Base-by-base conservation (phyloP, 352 stramenopile species). In the Hyaloperonospora brassicae region DNA sequence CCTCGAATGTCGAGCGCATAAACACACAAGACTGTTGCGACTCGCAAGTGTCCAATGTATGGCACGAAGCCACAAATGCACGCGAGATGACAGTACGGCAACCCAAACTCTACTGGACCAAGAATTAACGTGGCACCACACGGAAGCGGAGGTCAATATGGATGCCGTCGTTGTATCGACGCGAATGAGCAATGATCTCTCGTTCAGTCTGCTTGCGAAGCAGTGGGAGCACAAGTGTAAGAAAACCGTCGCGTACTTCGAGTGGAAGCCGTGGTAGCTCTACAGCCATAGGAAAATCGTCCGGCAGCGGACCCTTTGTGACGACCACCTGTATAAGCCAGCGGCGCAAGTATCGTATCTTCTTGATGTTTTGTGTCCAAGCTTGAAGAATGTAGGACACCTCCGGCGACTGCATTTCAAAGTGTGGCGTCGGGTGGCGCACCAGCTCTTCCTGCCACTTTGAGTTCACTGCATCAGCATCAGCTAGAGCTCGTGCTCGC, bases 221-320 rank as follows among this genome's bases (percentile, higher is more conserved):
- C 47, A 92, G 62, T n/a, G 79, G 81, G n/a, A 92, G 75, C 1
- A 89, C 73, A 11, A 92, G 69, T 30, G 72, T 84, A 11, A 89
- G 55, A 50, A 92, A 89, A 0, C 79, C 81, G 45, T 89, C 81
- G n/a, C 76, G 70, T 47, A 92, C 76, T 50, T 92, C 79, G 2
- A 73, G 76, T 5, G 55, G 49, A 43, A 92, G 64, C 12, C 77
- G 70, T 51, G 79, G 79, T 22, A 92, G 64, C 49, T 89, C 81
- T 22, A 92, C 72, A 13, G 71, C 75, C 48, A 79, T 62, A 3
- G 79, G 79, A 30, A 89, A 81, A 43, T 87, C 74, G 0, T 63
- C 43, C 3, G 72, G 66, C 21, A 87, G 59, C 14, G 61, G 34
- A 1, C 66, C 58, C 46, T 67, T 69, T 22, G 66, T 66, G 0